These are phyloP conservation scores for Neurospora sp. DNA, from an alignment of 495 filamentous ascomycete genomes.

Conservation along the genomic window DNA sequence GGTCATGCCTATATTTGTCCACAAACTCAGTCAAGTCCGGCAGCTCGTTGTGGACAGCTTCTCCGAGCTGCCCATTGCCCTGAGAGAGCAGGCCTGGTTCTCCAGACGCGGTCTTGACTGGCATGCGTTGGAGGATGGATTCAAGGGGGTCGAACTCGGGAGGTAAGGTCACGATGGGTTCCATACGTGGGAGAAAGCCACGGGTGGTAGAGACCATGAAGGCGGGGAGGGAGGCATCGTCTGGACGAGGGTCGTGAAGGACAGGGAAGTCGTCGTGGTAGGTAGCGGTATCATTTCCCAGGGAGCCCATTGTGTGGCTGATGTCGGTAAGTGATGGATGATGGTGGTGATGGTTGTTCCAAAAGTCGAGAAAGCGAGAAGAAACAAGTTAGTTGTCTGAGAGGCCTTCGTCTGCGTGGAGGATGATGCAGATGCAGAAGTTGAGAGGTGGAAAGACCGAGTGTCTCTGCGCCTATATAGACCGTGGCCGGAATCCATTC, in stretches of 20 bases:
- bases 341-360: not conserved
- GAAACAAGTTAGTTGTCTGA: not conserved
- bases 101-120: conserved; percentile 59
- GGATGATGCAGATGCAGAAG: conserved; percentile 8
- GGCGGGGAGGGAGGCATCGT: conserved; percentile 49
- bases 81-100: conserved; percentile 66
- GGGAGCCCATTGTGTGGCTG: conserved; percentile 28
- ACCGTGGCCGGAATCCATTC: conserved; percentile 53
- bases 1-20: conserved; percentile 58
- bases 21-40: conserved; percentile 65
- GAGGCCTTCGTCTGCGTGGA: not conserved
- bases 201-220: conserved; percentile 83
- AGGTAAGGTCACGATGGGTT: conserved; percentile 53
- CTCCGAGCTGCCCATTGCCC: conserved; percentile 49
- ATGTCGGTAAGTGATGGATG: conserved; percentile 10
- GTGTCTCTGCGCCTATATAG: conserved; percentile 41
- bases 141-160: conserved; percentile 58
- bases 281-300: conserved; percentile 13
- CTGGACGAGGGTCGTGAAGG: conserved; percentile 28
- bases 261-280: conserved; percentile 20
- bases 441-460: conserved; percentile 17
- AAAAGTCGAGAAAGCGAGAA: not conserved
- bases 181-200: conserved; percentile 64
- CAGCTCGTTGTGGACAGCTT: conserved; percentile 52
- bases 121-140: conserved; percentile 61